Base-by-base conservation (phyloP, 2,329 filamentous ascomycete species). In the Annulohypoxylon truncatum region DNA sequence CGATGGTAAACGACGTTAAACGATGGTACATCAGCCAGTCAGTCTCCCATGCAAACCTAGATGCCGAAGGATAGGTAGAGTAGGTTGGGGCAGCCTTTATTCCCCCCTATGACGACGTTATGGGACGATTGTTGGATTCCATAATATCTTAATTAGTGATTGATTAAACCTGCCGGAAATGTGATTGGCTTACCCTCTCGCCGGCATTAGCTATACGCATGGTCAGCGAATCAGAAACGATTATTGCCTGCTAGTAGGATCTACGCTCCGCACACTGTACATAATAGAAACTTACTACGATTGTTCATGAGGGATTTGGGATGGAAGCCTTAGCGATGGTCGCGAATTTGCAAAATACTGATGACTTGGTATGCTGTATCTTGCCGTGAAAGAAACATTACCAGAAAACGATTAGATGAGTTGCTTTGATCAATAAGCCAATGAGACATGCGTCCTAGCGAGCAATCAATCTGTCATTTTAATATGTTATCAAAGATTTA, bases 41-140 rank as follows among this genome's bases (percentile, higher is more conserved):
- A 51, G 59, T 66, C 47, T 61, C 48, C 13, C 46, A 53, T 62
- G 42, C 57, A 56, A 53, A 60, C 26, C 35, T 15, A 69, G 64
- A 50, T 69, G 64, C 67, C 67, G 67, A 67, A 67, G 47, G n/a
- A 9, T 50, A 57, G 44, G 28, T 20, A 50, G 28, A 56, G 35
- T 29, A 56, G 56, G 60, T 56, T 64, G 64, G 56, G 42, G 51
- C 53, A 69, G 60, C 44, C 50, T 50, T 61, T 29, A 38, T 59
- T 63, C 54, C 10, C 10, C 53, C 59, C 66, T 69, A 69, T 69
- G 66, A 69, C 66, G 66, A 69, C 63, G 66, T 59, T 67, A 67
- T 69, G 59, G 66, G 42, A 69, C 56, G 55, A 69, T 61, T 48
- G 66, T 56, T 48, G 29, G 44, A 66, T 52, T 68, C 46, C 42